Percentiles rank a stretch among this genome's conserved stretches.
These are phyloP conservation scores for Calonectria pseudoturangicola DNA, from an alignment of 2,329 filamentous ascomycete genomes.

Conservation along the genomic window DNA sequence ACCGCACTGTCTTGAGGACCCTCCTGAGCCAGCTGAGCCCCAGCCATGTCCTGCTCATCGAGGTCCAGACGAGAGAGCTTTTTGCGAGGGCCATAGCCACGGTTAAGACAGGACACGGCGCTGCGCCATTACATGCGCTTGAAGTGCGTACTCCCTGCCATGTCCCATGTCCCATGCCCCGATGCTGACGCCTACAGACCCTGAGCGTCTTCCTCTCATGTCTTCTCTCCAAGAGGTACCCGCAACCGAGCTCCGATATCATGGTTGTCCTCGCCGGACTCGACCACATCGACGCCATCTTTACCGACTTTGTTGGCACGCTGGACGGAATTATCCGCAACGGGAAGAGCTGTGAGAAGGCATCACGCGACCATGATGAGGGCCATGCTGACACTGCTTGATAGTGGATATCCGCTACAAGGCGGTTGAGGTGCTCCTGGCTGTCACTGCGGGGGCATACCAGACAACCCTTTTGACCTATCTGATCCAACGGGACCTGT, in stretches of 20 bases:
- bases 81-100: constrained; percentile 83
- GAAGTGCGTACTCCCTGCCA: constrained; percentile 77
- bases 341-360: constrained; percentile 78
- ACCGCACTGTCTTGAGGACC: constrained; percentile 79
- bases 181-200: constrained; percentile 75
- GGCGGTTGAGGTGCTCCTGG: constrained; percentile 87
- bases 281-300: constrained; percentile 89
- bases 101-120: constrained; percentile 76
- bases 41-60: constrained; percentile 84
- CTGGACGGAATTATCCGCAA: constrained; percentile 89
- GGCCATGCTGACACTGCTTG: constrained; percentile 51
- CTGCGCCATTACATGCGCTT: constrained; percentile 85
- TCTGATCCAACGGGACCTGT: constrained; percentile 94
- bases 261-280: constrained; percentile 93
- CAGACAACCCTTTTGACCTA: constrained; percentile 96
- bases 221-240: constrained; percentile 91
- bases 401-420: constrained; percentile 84
- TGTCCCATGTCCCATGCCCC: constrained; percentile 58
- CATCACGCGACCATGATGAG: not conserved
- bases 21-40: constrained; percentile 83
- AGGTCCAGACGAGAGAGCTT: constrained; percentile 86
- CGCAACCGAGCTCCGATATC: constrained; percentile 95
- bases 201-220: constrained; percentile 90
- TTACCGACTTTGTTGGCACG: constrained; percentile 90
- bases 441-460: constrained; percentile 94